Evolutionary conservation across 805 yeast genomes (phyloP).

Genomic region (Clavispora vitiphila): DNA sequence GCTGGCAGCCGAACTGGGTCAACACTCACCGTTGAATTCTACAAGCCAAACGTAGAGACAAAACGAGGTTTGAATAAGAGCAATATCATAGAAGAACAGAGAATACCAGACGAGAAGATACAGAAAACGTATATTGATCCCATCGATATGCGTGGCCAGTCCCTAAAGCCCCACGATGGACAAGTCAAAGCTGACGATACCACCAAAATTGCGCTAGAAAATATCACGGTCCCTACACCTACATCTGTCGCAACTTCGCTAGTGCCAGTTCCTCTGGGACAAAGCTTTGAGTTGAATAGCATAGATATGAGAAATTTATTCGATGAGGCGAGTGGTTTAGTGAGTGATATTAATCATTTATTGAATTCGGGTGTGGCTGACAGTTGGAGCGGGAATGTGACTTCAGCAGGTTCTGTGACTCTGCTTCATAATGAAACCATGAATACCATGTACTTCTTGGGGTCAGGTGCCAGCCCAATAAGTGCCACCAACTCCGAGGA

Average conservation of each 20-base stretch:
- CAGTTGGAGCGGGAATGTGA: background rate
- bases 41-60: slow-evolving; percentile 3
- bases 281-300: background rate
- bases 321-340: slow-evolving; percentile 31
- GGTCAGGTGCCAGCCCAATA: background rate
- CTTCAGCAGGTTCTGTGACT: background rate
- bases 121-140: background rate
- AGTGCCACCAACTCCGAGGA: background rate
- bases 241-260: background rate
- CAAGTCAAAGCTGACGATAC: background rate
- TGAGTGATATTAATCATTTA: slow-evolving; percentile 27
- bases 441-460: background rate
- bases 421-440: background rate
- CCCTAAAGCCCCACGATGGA: background rate
- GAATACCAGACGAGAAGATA: background rate
- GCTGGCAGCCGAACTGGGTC: background rate
- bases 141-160: background rate
- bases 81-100: background rate
- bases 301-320: slow-evolving; percentile 19
- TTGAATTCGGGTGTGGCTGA: slow-evolving; percentile 12
- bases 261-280: background rate
- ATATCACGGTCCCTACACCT: background rate
- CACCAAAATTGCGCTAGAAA: background rate
- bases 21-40: slow-evolving; percentile 6
- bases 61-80: background rate